Base-by-base conservation (phyloP, 371 early-diverging fungal species). In the Syncephalastrum sp. region DNA sequence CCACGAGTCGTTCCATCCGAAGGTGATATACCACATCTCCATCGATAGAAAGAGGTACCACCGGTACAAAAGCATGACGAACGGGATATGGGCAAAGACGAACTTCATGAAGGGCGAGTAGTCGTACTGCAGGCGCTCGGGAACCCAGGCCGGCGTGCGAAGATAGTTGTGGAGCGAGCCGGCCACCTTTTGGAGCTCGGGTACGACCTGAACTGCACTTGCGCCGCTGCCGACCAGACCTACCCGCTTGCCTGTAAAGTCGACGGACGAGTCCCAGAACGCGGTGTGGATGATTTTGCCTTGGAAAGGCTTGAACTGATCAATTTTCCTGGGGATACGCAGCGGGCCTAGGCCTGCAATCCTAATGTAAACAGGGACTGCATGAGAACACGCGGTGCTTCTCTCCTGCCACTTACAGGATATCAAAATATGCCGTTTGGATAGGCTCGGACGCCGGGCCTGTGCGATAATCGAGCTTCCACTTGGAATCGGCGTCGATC, bases 221-320 rank as follows among this genome's bases (percentile, higher is more conserved):
- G 83, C 72, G 24, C 83, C 81, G 53, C 75, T 79, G 6, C 81
- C 83, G 53, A 82, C 63, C 1, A 82, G 51, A 7, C 75, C 83
- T 4, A 82, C 72, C 1, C 77, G 69, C 54, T 80, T 82, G 45
- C 59, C 61, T 8, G 69, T 69, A 50, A 75, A 65, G 52, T 80
- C 81, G 21, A 66, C 58, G 5, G 65, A 64, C 23, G 68, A 50
- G 52, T 82, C 72, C 83, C 83, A 82, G 12, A 65, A 57, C 6
- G 75, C 74, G 0, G 83, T 75, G 54, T 82, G 83, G 41, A 80
- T 63, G 13, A 70, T 60, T 5, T 69, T 68, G 0, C 83, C 77
- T n/a, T 72, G 60, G 48, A 83, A 76, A 8, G 54, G 62, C 19
- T 75, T 72, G 55, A 79, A 79, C 27, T 75, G 64, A 29, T 75